Conservation (phyloP, 2,329 filamentous ascomycete species). For the Ilyonectria robusta region DNA sequence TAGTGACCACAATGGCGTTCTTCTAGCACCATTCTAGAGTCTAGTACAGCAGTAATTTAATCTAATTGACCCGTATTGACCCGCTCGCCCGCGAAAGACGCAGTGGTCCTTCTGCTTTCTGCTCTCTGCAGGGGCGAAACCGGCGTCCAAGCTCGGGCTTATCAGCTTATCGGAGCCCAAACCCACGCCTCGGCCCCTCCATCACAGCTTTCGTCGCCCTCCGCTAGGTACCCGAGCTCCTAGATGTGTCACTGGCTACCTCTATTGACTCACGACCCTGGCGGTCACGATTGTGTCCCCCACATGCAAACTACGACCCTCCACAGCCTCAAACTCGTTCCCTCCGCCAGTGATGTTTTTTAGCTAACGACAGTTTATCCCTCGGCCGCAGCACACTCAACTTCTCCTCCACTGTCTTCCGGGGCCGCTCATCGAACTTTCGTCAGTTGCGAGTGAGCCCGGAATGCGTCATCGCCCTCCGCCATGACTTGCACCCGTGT, state of each 20-base stretch:
- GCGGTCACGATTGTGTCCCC: conserved; percentile 18
- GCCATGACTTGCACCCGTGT: conserved; percentile 58
- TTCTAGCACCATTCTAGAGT: conserved; percentile 13
- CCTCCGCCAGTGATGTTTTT: conserved; percentile 37
- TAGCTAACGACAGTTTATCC: conserved; percentile 37
- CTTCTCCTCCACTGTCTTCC: conserved; percentile 33
- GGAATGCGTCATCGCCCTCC: conserved; percentile 35
- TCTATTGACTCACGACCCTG: conserved; percentile 32
- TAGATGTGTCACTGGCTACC: conserved; percentile 23
- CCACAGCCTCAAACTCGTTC: conserved; percentile 1
- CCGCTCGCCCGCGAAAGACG: conserved; percentile 21
- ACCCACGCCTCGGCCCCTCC: conserved; percentile 20
- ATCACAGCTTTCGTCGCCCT: conserved; percentile 19
- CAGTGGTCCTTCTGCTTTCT: not conserved
- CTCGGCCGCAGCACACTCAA: conserved; percentile 39
- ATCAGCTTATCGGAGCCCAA: conserved; percentile 45
- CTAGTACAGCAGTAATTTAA: not conserved
- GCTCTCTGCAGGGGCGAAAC: conserved; percentile 37
- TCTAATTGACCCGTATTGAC: conserved; percentile 4
- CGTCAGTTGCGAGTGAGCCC: conserved; percentile 20
- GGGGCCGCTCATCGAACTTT: conserved; percentile 37
- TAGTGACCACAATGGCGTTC: not conserved
- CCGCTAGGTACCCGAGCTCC: conserved; percentile 34
- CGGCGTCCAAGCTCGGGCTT: conserved; percentile 41
- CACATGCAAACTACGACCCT: conserved; percentile 13